Conservation (phyloP, 2,329 filamentous ascomycete species). For the Cercospora canescens region DNA sequence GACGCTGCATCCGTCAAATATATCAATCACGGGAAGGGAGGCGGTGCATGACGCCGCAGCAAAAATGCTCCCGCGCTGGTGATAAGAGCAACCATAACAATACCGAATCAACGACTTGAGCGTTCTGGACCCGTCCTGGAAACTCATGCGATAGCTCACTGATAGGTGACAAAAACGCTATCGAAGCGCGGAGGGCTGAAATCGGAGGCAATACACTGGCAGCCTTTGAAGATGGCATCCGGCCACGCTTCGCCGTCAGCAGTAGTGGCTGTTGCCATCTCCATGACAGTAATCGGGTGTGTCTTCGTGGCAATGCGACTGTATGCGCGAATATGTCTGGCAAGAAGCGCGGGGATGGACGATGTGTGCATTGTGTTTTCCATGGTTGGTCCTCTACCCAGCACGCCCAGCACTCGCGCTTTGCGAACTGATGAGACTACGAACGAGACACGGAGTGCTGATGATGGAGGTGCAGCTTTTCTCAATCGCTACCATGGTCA, state of each 20-base stretch:
- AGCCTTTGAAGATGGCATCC: constrained; percentile 8
- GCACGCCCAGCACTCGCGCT: too few relatives aligned
- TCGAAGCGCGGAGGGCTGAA: too few relatives aligned
- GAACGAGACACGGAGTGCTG: background rate
- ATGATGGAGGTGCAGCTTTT: constrained; percentile 13
- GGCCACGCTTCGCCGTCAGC: constrained; percentile 25
- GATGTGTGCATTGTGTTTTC: constrained; percentile 27
- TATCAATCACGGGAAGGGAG: background rate
- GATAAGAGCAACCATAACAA: background rate
- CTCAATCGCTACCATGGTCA: constrained; percentile 18
- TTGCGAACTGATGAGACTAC: too few relatives aligned
- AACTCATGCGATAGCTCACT: background rate
- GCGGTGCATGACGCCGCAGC: background rate
- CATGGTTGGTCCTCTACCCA: constrained; percentile 12
- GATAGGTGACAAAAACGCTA: too few relatives aligned
- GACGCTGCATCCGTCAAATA: background rate
- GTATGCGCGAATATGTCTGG: constrained; percentile 24
- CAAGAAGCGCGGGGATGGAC: constrained; percentile 25
- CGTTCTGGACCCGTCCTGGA: background rate
- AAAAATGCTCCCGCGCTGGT: background rate
- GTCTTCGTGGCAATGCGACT: constrained; percentile 24
- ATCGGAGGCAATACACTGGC: too few relatives aligned
- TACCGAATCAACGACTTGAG: background rate
- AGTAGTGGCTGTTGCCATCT: constrained; percentile 23
- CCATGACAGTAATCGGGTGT: constrained; percentile 24